Evolutionary conservation across 495 filamentous ascomycete genomes (phyloP).

Genomic region (Neurospora hispaniola): DNA sequence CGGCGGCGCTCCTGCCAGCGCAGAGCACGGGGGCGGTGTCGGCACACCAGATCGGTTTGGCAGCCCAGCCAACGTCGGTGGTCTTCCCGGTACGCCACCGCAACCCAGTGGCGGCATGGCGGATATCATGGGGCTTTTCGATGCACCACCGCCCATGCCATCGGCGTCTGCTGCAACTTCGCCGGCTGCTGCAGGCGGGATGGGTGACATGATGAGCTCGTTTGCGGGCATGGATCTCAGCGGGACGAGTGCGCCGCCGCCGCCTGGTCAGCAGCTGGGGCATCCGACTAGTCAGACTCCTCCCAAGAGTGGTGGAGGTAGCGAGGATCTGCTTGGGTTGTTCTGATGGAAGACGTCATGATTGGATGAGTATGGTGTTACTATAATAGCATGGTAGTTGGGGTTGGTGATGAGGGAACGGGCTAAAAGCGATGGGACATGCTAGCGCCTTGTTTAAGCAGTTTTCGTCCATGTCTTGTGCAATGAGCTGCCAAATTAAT

Average conservation of each 20-base stretch:
- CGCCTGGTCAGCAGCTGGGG: constrained; percentile 38
- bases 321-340: constrained; percentile 82
- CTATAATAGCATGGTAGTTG: neutral
- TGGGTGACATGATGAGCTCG: constrained; percentile 66
- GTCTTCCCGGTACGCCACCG: constrained; percentile 17
- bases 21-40: constrained; percentile 58
- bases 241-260: constrained; percentile 46
- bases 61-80: constrained; percentile 43
- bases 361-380: neutral
- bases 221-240: constrained; percentile 73
- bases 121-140: constrained; percentile 84
- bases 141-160: constrained; percentile 29
- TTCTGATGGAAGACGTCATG: constrained; percentile 43
- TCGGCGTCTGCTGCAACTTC: constrained; percentile 5
- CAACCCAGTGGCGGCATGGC: constrained; percentile 55
- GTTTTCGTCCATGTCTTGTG: neutral
- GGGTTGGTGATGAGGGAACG: neutral
- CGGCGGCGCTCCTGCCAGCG: constrained; percentile 79
- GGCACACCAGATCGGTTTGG: constrained; percentile 74
- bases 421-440: neutral
- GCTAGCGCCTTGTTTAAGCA: neutral
- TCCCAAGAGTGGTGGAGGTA: constrained; percentile 49
- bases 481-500: neutral
- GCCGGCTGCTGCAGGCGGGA: constrained; percentile 12
- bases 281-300: constrained; percentile 13